Evolutionary conservation across 2,329 filamentous ascomycete genomes (phyloP).

Genomic region (Arthroderma uncinatum): DNA sequence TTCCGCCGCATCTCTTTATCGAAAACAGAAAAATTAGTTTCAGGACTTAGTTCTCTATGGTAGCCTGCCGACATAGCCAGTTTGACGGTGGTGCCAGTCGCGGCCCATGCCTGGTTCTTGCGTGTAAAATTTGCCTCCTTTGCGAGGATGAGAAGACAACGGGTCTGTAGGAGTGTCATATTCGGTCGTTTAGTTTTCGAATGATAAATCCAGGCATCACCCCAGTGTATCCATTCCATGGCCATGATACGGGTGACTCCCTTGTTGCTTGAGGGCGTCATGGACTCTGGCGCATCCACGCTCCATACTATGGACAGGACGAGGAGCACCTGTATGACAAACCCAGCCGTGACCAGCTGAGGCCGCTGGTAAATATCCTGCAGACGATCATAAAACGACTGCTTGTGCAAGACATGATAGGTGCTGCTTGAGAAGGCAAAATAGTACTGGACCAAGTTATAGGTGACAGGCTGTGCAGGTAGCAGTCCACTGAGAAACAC

Average conservation of each 20-base stretch:
- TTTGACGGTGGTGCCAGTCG: constrained; percentile 41
- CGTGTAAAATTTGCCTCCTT: constrained; percentile 43
- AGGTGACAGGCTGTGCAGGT: constrained; percentile 26
- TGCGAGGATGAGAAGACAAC: constrained; percentile 41
- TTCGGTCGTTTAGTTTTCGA: constrained; percentile 50
- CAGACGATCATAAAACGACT: constrained; percentile 31
- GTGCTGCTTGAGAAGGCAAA: constrained; percentile 31
- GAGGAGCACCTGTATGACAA: constrained; percentile 29
- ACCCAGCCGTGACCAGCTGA: constrained; percentile 22
- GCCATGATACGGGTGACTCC: constrained; percentile 20
- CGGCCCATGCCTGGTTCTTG: constrained; percentile 44
- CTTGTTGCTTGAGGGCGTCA: background rate
- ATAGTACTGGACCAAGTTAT: constrained; percentile 30
- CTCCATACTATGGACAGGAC: constrained; percentile 32
- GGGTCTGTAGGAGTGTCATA: constrained; percentile 40
- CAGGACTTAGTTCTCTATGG: constrained; percentile 32
- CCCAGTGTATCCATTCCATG: constrained; percentile 72
- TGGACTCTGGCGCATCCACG: constrained; percentile 6
- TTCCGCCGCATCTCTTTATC: constrained; percentile 41
- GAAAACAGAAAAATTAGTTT: constrained; percentile 28
- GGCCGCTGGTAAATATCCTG: constrained; percentile 26
- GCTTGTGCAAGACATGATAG: constrained; percentile 32
- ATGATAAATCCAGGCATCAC: constrained; percentile 75
- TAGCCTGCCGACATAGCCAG: constrained; percentile 45
- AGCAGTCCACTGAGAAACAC: constrained; percentile 25